These are phyloP conservation scores for Clitopilus hobsonii DNA, from an alignment of 768 basidiomycete genomes.

Conservation along the genomic window DNA sequence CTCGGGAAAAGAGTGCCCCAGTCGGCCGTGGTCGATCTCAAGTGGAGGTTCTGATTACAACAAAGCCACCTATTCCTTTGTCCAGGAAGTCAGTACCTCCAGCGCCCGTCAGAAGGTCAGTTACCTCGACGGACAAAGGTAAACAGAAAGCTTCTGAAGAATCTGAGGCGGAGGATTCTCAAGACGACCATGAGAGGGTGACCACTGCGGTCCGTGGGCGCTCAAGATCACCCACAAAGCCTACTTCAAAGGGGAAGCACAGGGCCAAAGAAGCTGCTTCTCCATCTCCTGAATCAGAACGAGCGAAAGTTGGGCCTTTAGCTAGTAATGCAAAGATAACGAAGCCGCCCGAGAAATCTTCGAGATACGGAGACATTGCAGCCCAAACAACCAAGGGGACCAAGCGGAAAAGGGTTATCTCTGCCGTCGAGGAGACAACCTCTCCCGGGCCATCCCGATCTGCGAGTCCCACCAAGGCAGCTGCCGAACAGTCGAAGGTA, in stretches of 20 bases:
- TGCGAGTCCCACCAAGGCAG: not conserved
- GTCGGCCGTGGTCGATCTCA: not conserved
- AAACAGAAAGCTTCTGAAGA: slow-evolving; percentile 11
- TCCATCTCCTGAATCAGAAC: too few relatives aligned
- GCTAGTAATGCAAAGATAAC: not conserved
- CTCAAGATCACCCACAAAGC: not conserved
- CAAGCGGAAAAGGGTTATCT: not conserved
- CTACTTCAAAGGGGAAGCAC: not conserved
- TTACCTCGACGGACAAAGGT: slow-evolving; percentile 9
- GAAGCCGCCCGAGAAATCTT: not conserved
- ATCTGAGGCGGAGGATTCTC: not conserved
- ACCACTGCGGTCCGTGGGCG: not conserved
- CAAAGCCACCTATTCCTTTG: not conserved
- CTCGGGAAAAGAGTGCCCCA: not conserved
- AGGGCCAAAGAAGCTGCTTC: too few relatives aligned
- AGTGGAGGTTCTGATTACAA: slow-evolving; percentile 13
- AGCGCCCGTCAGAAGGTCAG: not conserved
- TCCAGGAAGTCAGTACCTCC: not conserved
- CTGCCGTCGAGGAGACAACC: not conserved
- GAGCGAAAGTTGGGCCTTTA: too few relatives aligned
- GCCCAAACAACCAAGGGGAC: not conserved
- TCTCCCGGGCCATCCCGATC: not conserved
- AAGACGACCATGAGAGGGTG: too few relatives aligned
- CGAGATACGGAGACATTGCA: not conserved
- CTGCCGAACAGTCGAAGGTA: not conserved